Evolutionary conservation across 75 land plant genomes (phyloP).

Genomic region (Gnetum montanum): DNA sequence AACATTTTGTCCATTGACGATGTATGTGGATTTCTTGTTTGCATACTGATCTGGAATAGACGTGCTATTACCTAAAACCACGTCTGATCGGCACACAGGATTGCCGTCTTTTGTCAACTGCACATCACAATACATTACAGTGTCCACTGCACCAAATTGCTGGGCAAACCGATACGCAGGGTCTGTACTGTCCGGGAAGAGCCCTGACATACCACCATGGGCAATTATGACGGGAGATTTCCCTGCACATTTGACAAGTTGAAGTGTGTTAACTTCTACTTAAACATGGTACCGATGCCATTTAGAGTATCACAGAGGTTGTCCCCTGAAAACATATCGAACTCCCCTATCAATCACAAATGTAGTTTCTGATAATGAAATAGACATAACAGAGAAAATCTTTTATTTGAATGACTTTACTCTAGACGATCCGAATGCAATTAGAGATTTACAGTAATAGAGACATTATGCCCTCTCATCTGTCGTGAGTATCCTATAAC

Average conservation of each 20-base stretch:
- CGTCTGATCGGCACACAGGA: constrained; percentile 36
- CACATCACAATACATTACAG: constrained; percentile 44
- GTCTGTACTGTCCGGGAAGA: constrained; percentile 57
- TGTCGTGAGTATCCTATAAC: too few relatives aligned
- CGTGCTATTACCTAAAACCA: constrained; percentile 38
- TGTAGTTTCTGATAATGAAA: too few relatives aligned
- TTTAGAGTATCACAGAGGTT: too few relatives aligned
- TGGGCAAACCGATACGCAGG: constrained; percentile 31
- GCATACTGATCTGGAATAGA: constrained; percentile 18
- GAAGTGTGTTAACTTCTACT: too few relatives aligned
- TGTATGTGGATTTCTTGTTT: constrained; percentile 17
- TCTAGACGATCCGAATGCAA: too few relatives aligned
- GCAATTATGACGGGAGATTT: constrained; percentile 52
- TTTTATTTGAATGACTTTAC: too few relatives aligned
- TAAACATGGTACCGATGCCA: too few relatives aligned
- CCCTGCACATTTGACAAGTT: constrained; percentile 41
- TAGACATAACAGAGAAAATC: too few relatives aligned
- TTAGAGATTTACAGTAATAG: too few relatives aligned
- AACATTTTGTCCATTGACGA: constrained; percentile 33
- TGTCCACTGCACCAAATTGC: constrained; percentile 1
- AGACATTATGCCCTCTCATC: too few relatives aligned
- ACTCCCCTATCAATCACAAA: too few relatives aligned
- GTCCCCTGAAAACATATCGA: too few relatives aligned
- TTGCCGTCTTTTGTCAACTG: constrained; percentile 50
- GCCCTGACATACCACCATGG: constrained; percentile 67